These are phyloP conservation scores for Mortierella sp. DNA, from an alignment of 371 early-diverging fungal genomes.

Conservation along the genomic window DNA sequence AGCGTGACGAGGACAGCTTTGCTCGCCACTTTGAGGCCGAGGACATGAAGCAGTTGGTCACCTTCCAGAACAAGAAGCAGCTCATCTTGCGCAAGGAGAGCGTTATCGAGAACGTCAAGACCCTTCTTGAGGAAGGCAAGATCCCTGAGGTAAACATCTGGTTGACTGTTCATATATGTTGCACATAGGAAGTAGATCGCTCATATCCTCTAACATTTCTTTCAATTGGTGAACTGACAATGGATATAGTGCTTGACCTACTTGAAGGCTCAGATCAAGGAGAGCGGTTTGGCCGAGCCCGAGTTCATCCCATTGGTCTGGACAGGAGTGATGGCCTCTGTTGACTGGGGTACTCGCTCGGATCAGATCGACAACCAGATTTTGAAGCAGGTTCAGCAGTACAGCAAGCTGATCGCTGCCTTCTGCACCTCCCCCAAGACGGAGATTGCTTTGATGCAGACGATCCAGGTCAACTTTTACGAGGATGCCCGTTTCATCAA, in stretches of 20 bases:
- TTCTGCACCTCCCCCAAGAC: conserved; percentile 87
- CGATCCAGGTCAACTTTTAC: conserved; percentile 87
- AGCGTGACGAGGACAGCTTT: conserved; percentile 90
- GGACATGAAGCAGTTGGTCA: conserved; percentile 89
- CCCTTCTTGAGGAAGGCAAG: conserved; percentile 71
- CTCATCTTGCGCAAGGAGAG: conserved; percentile 77
- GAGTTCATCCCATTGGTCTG: conserved; percentile 85
- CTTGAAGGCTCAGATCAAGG: conserved; percentile 78
- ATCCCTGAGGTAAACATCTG: conserved; percentile 64
- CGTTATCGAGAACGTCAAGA: conserved; percentile 69
- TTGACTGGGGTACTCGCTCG: conserved; percentile 82
- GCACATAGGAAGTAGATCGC: not conserved
- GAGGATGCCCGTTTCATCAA: conserved; percentile 92
- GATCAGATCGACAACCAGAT: conserved; percentile 89
- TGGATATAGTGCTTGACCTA: conserved; percentile 68
- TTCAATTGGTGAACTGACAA: not conserved
- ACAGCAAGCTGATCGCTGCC: conserved; percentile 71
- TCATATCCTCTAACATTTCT: not conserved
- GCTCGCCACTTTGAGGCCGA: conserved; percentile 93
- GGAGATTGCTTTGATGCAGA: conserved; percentile 86
- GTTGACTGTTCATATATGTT: not conserved
- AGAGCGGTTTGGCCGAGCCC: conserved; percentile 81
- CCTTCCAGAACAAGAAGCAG: conserved; percentile 82
- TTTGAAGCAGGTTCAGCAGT: conserved; percentile 70
- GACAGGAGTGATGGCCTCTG: conserved; percentile 82